A percentile compares a stretch with the other conserved stretches of the same genome.
These are phyloP conservation scores for Elymus sibiricus DNA, from an alignment of 176 grass and related monocot genomes.

Conservation along the genomic window DNA sequence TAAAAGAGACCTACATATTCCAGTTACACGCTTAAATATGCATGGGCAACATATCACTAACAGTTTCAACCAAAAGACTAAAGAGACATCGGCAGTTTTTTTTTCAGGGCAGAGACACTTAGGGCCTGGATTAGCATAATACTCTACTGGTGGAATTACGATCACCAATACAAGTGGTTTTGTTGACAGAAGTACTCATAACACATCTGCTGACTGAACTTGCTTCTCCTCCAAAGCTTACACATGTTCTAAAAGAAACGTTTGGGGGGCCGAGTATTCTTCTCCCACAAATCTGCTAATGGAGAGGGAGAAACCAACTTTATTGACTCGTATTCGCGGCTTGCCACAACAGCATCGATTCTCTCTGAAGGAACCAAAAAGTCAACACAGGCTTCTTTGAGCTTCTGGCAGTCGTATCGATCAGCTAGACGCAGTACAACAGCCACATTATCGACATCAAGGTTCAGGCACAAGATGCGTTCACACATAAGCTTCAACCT, in stretches of 20 bases:
- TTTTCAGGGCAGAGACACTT: too few species aligned
- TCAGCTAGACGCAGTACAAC: background rate
- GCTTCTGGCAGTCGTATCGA: background rate
- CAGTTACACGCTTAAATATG: too few species aligned
- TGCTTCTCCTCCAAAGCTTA: background rate
- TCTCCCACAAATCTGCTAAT: conserved; percentile 12
- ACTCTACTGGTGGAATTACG: too few species aligned
- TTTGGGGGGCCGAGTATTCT: background rate
- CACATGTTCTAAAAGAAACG: background rate
- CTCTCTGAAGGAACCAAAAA: conserved; percentile 7
- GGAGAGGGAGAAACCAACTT: conserved; percentile 15
- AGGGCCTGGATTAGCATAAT: too few species aligned
- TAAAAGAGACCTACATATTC: background rate
- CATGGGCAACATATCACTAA: too few species aligned
- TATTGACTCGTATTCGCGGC: background rate
- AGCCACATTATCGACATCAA: conserved; percentile 22
- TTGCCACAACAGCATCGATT: background rate
- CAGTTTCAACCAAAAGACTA: too few species aligned
- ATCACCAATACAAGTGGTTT: background rate
- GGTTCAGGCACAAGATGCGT: background rate
- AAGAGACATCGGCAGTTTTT: too few species aligned
- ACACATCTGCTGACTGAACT: background rate
- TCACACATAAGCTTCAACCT: conserved; percentile 35
- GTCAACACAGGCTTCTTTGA: conserved; percentile 22
- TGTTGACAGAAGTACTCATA: background rate